A percentile compares a stretch with the other conserved stretches of the same genome.
Conservation (phyloP, 257 asterid genomes). For the Solanum clarkiae region DNA sequence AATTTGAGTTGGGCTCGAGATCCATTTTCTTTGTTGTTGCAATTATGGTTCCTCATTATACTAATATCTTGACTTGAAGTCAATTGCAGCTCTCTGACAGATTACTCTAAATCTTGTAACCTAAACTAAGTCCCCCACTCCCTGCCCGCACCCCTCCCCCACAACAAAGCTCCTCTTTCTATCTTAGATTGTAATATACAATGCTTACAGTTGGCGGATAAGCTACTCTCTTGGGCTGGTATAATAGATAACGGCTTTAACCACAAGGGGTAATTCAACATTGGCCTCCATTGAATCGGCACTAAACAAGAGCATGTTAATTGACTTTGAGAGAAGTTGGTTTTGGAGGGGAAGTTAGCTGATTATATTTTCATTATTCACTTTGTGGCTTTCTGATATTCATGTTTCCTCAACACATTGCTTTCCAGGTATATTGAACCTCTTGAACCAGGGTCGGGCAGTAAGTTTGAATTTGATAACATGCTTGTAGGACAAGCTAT, state of each 20-base stretch:
- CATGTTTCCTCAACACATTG: slow-evolving; percentile 1
- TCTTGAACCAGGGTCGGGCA: slow-evolving; percentile 62
- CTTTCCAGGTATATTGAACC: slow-evolving; percentile 72
- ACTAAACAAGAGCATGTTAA: neutral
- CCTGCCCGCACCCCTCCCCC: neutral
- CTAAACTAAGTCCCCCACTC: neutral
- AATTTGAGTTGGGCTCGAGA: neutral
- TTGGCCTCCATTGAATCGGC: neutral
- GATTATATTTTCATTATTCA: neutral
- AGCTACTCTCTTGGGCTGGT: neutral
- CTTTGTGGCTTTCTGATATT: neutral
- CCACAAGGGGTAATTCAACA: neutral
- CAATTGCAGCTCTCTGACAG: neutral
- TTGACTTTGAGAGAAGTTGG: neutral
- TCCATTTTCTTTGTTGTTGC: neutral
- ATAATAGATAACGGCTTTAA: neutral
- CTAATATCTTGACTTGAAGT: neutral
- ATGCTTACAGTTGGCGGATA: neutral
- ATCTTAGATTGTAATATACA: neutral
- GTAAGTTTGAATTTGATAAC: slow-evolving; percentile 84
- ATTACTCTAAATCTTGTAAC: neutral
- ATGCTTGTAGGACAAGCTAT: slow-evolving; percentile 79
- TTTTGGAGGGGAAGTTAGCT: neutral
- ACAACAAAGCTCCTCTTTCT: neutral
- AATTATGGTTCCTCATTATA: neutral